phyloP scores from a whole-genome alignment of 139 green algal genomes.

The Haematococcus sp. region DNA sequence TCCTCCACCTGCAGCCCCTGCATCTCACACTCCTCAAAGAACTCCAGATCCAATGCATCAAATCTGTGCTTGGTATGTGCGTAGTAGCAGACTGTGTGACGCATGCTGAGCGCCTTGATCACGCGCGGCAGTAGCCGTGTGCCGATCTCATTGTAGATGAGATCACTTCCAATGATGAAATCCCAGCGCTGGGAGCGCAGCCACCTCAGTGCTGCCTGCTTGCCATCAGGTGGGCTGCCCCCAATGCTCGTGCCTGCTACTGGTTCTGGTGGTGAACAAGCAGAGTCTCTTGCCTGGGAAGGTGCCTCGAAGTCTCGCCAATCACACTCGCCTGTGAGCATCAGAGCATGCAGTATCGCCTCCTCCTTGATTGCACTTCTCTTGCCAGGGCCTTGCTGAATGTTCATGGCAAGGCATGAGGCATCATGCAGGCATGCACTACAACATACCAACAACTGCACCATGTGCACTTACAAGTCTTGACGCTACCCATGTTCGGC shows the following conservation, averaged over 20 bases:
- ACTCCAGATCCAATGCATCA: conserved; percentile 16
- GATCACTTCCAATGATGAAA: conserved; percentile 27
- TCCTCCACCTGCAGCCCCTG: conserved; percentile 14
- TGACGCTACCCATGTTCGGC: not conserved
- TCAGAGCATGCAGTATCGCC: too few relatives aligned
- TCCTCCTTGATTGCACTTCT: too few relatives aligned
- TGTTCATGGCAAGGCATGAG: too few relatives aligned
- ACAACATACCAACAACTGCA: too few relatives aligned
- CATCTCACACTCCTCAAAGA: conserved; percentile 7
- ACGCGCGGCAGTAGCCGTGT: conserved; percentile 10
- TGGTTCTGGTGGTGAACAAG: not conserved
- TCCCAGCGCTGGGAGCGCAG: conserved; percentile 19
- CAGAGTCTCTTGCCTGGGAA: not conserved
- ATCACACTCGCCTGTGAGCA: conserved; percentile 9
- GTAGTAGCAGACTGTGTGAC: conserved; percentile 22
- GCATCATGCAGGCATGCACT: too few relatives aligned
- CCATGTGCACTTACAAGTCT: too few relatives aligned
- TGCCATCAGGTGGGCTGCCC: not conserved
- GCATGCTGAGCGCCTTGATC: conserved; percentile 7
- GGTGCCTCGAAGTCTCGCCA: conserved; percentile 13
- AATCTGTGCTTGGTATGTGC: conserved; percentile 36
- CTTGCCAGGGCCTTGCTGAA: too few relatives aligned
- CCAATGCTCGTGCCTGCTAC: not conserved
- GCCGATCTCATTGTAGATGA: conserved; percentile 36
- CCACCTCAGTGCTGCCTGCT: not conserved